A percentile compares a stretch with the other conserved stretches of the same genome.
These are phyloP conservation scores for Lentinula raphanica DNA, from an alignment of 768 basidiomycete species.

Conservation along the genomic window DNA sequence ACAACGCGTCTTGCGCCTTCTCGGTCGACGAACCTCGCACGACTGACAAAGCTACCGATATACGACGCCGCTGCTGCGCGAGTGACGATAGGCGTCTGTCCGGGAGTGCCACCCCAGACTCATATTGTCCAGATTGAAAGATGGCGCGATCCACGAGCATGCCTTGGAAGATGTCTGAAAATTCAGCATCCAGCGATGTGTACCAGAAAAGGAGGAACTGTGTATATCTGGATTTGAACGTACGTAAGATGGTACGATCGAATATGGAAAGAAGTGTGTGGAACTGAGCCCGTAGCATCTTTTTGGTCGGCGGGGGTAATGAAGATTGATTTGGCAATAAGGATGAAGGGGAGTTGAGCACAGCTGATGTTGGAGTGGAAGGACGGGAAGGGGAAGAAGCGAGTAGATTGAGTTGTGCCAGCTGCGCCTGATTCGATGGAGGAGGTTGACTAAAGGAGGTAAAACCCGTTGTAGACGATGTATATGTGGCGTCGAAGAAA, in stretches of 20 bases:
- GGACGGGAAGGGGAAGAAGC: background rate
- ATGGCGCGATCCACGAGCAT: slow-evolving; percentile 90
- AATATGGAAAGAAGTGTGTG: slow-evolving; percentile 88
- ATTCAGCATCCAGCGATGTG: slow-evolving; percentile 83
- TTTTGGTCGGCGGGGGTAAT: slow-evolving; percentile 20
- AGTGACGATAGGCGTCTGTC: slow-evolving; percentile 59
- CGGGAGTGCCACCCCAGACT: slow-evolving; percentile 23
- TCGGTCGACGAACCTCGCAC: slow-evolving; percentile 80
- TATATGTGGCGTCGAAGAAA: slow-evolving; percentile 10
- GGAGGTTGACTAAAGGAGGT: background rate
- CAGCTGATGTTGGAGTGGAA: slow-evolving; percentile 15
- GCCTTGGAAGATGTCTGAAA: slow-evolving; percentile 90
- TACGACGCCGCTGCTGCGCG: slow-evolving; percentile 93
- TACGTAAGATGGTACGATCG: slow-evolving; percentile 87
- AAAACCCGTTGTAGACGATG: background rate
- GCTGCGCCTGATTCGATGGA: slow-evolving; percentile 3
- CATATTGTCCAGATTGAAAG: slow-evolving; percentile 36
- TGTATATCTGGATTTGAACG: slow-evolving; percentile 95
- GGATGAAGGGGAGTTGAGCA: slow-evolving; percentile 16
- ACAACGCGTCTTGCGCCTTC: slow-evolving; percentile 70
- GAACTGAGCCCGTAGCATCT: slow-evolving; percentile 61
- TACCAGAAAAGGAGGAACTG: slow-evolving; percentile 98
- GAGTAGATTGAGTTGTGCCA: slow-evolving; percentile 8
- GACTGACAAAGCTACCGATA: slow-evolving; percentile 86
- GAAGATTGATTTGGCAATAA: slow-evolving; percentile 15